Base-by-base conservation (phyloP, 257 asterid genomes). In the Fraxinus quadrangulata region DNA sequence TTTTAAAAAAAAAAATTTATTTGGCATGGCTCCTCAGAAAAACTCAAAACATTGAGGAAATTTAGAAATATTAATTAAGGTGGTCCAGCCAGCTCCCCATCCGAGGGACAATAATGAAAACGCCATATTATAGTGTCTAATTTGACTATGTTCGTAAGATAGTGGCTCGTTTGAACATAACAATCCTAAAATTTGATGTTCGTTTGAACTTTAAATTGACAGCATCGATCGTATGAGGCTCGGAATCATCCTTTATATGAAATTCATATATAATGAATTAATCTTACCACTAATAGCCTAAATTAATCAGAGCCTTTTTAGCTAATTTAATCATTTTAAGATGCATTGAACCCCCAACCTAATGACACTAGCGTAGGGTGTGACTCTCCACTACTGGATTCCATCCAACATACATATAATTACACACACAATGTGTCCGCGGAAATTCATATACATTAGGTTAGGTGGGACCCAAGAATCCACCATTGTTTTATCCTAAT, bases 311-410 rank as follows among this genome's bases (percentile, higher is more conserved):
- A 24, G 72, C 37, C 77, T 80, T 67, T 5, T 33, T 16, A 67
- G 9, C 63, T 83, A 79, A 67, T 78, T 84, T 74, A 59, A 34
- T 83, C 37, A 40, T 39, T 80, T 76, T 78, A 59, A 31, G 67
- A 77, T 78, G 84, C 87, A 90, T 88, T 88, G 96, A 90, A 92
- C 92, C 91, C 89, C 93, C 81, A 88, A 88, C 96, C 96, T 87
- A 80, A 69, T 72, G 26, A 76, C 28, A 17, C 6, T 82, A 88
- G 89, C 73, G 9, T 83, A 86, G 88, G 80, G 36, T 67, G 75
- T 68, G 71, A 75, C 56, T 56, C 45, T 56, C 33, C 59, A 47
- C 40, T 33, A 31, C 69, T 72, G 30, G 76, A 75, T 51, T 72
- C 74, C 1, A 72, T 67, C 63, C 31, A 8, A 54, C 45, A 63